phyloP scores from a whole-genome alignment of 441 rosid genomes.

The Eutrema salsugineum region DNA sequence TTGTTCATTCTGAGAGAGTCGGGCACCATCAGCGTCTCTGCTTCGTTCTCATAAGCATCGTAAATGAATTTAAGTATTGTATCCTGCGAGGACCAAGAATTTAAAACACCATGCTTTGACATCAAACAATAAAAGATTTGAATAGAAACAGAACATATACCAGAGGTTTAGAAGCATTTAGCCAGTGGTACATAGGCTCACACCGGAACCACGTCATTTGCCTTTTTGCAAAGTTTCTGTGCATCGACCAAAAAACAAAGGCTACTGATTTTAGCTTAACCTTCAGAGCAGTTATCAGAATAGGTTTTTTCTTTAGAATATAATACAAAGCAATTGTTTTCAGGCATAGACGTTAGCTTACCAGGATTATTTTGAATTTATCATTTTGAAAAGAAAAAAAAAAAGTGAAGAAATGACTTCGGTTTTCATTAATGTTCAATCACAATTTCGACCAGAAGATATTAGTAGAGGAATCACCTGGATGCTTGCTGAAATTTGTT shows the following conservation, averaged over 20 bases:
- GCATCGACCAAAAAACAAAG: conserved; percentile 8
- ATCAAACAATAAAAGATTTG: background rate
- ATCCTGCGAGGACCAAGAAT: conserved; percentile 45
- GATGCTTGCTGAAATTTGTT: conserved; percentile 82
- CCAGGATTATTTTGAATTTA: background rate
- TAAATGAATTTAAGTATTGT: conserved; percentile 52
- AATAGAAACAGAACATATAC: conserved; percentile 30
- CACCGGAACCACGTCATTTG: conserved; percentile 92
- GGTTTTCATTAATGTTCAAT: background rate
- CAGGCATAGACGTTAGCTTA: background rate
- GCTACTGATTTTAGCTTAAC: background rate
- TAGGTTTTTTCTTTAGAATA: too few species aligned
- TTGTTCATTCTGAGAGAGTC: conserved; percentile 59
- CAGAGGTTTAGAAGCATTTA: conserved; percentile 80
- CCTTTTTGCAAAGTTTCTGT: conserved; percentile 90
- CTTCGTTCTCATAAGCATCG: conserved; percentile 55
- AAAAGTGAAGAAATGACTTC: background rate
- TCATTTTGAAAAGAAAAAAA: too few species aligned
- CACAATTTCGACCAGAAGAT: background rate
- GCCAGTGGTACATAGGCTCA: conserved; percentile 86
- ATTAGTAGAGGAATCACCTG: conserved; percentile 28
- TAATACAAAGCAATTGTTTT: too few species aligned
- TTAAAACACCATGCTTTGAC: background rate
- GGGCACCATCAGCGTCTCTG: conserved; percentile 48
- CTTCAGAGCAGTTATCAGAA: background rate